Evolutionary conservation across 257 asterid genomes (phyloP).

Genomic region (Pogostemon cablin): DNA sequence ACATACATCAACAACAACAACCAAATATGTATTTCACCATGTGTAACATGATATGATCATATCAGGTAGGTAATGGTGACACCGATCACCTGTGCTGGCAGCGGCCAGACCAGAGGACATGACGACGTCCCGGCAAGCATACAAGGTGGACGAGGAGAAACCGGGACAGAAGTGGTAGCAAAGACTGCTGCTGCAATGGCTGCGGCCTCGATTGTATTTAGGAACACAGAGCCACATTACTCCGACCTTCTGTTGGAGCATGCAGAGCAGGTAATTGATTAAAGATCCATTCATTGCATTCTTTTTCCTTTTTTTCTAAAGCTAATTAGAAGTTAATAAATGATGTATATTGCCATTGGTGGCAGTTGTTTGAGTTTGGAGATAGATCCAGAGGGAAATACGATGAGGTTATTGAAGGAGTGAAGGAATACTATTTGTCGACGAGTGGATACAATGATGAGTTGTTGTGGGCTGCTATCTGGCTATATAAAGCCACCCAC

Average conservation of each 20-base stretch:
- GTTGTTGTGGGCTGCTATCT: constrained; percentile 89
- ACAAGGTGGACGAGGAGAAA: constrained; percentile 64
- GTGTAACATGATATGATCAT: neutral
- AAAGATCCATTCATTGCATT: neutral
- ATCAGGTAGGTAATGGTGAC: constrained; percentile 78
- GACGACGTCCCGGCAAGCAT: constrained; percentile 78
- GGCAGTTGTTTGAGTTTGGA: constrained; percentile 88
- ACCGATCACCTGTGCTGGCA: constrained; percentile 91
- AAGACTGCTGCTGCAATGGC: constrained; percentile 93
- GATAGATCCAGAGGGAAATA: constrained; percentile 76
- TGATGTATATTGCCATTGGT: neutral
- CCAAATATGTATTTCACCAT: too few species aligned
- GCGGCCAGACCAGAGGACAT: constrained; percentile 88
- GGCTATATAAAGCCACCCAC: constrained; percentile 84
- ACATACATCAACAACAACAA: too few species aligned
- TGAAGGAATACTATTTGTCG: constrained; percentile 70
- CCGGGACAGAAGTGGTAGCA: constrained; percentile 76
- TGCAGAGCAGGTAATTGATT: constrained; percentile 54
- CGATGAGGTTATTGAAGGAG: constrained; percentile 62
- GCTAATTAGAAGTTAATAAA: neutral
- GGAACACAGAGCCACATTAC: constrained; percentile 55
- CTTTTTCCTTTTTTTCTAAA: too few species aligned
- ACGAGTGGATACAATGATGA: constrained; percentile 88
- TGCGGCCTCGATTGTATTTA: constrained; percentile 71
- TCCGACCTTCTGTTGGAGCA: constrained; percentile 65